Evolutionary conservation across 768 basidiomycete genomes (phyloP).

Genomic region (Lactarius tabidus): DNA sequence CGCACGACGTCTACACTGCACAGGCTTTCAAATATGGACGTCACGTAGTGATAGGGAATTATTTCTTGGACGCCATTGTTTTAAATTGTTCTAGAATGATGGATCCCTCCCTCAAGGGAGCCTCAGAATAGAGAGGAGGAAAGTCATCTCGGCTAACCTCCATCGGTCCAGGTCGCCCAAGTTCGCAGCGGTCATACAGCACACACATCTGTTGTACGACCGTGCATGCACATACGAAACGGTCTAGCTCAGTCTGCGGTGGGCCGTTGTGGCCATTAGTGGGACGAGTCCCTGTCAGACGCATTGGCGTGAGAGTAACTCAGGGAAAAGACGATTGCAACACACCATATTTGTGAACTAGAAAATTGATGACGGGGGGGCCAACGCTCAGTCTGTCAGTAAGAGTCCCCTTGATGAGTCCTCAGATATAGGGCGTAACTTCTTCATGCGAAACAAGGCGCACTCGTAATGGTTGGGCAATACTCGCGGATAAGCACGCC

Average conservation of each 20-base stretch:
- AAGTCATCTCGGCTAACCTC: constrained; percentile 5
- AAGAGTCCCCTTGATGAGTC: not conserved
- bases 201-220: constrained; percentile 7
- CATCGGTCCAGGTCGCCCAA: not conserved
- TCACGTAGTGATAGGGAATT: not conserved
- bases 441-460: not conserved
- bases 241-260: constrained; percentile 5
- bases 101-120: not conserved
- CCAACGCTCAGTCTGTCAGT: not conserved
- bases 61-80: too few relatives aligned
- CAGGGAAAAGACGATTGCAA: not conserved
- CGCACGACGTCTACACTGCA: not conserved
- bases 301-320: not conserved
- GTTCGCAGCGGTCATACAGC: constrained; percentile 4
- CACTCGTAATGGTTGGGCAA: not conserved
- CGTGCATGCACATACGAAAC: constrained; percentile 13
- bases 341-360: constrained; percentile 9
- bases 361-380: not conserved
- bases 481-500: too few relatives aligned
- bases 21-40: not conserved
- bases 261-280: not conserved
- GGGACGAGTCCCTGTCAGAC: not conserved
- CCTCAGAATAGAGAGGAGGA: not conserved
- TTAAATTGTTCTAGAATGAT: too few relatives aligned
- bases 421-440: not conserved